A percentile compares a stretch with the other conserved stretches of the same genome.
These are phyloP conservation scores for Orbilia blumenaviensis DNA, from an alignment of 2,329 filamentous ascomycete genomes.

Conservation along the genomic window DNA sequence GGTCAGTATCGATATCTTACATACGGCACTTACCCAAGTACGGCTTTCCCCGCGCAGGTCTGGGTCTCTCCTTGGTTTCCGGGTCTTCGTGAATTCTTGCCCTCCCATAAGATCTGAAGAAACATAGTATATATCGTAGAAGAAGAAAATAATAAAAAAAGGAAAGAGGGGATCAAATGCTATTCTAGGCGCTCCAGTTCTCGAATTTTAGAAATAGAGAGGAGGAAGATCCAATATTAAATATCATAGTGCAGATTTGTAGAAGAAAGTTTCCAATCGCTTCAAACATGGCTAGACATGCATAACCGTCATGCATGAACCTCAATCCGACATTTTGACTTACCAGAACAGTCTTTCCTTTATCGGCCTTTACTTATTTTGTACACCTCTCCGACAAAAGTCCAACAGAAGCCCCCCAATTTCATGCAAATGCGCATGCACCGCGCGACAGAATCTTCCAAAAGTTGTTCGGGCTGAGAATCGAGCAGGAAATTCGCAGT, in stretches of 20 bases:
- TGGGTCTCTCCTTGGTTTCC: background rate
- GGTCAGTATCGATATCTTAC: background rate
- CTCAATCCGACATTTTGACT: background rate
- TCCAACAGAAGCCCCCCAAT: background rate
- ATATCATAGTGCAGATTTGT: background rate
- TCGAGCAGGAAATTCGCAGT: background rate
- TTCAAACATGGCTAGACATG: background rate
- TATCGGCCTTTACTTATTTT: background rate
- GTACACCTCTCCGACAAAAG: background rate
- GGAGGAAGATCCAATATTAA: background rate
- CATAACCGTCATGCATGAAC: conserved; percentile 13
- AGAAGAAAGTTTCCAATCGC: background rate
- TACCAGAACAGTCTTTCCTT: background rate
- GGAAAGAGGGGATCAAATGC: background rate
- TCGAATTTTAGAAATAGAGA: background rate
- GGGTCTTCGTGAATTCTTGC: conserved; percentile 1
- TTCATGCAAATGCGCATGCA: background rate
- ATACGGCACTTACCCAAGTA: conserved; percentile 2
- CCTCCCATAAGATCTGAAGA: background rate
- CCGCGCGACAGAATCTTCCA: background rate
- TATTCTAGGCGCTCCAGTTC: background rate
- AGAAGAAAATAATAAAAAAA: background rate
- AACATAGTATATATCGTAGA: background rate
- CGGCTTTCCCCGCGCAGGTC: background rate
- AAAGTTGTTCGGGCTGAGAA: background rate